These are phyloP conservation scores for Trichoderma asperellum DNA, from an alignment of 2,329 filamentous ascomycete genomes.

Conservation along the genomic window DNA sequence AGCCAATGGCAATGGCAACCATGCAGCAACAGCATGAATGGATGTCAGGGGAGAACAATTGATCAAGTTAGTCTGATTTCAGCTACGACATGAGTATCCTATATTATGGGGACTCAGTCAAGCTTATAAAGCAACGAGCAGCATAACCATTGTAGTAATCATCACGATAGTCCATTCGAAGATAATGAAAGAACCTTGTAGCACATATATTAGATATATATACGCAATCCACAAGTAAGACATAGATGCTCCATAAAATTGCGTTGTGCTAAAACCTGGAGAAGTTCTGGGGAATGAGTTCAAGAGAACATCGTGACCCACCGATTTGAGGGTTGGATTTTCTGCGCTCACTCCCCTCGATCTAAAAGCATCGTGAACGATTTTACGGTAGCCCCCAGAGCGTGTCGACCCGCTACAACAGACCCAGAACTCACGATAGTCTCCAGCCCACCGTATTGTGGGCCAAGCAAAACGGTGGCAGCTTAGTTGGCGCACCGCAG, in stretches of 20 bases:
- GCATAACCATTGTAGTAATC: background rate
- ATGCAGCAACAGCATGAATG: background rate
- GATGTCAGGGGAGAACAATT: background rate
- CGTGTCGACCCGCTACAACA: constrained; percentile 3
- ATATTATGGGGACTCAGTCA: background rate
- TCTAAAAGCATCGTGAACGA: constrained; percentile 29
- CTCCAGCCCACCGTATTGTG: constrained; percentile 20
- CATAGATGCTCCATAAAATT: constrained; percentile 13
- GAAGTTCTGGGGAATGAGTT: constrained; percentile 44
- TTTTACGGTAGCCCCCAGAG: constrained; percentile 20
- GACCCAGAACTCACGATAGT: constrained; percentile 13
- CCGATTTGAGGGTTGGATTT: background rate
- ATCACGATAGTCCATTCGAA: background rate
- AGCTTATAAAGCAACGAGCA: background rate
- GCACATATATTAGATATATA: background rate
- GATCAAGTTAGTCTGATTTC: background rate
- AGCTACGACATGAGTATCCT: background rate
- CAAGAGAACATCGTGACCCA: constrained; percentile 34
- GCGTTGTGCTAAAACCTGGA: constrained; percentile 18
- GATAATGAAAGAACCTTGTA: background rate
- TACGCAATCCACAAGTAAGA: background rate
- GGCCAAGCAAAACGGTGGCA: constrained; percentile 14
- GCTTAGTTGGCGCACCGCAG: background rate
- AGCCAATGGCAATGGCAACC: background rate
- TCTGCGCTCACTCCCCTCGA: constrained; percentile 20